Evolutionary conservation across 2,329 filamentous ascomycete genomes (phyloP).

Genomic region (Cordyceps tenuipes): DNA sequence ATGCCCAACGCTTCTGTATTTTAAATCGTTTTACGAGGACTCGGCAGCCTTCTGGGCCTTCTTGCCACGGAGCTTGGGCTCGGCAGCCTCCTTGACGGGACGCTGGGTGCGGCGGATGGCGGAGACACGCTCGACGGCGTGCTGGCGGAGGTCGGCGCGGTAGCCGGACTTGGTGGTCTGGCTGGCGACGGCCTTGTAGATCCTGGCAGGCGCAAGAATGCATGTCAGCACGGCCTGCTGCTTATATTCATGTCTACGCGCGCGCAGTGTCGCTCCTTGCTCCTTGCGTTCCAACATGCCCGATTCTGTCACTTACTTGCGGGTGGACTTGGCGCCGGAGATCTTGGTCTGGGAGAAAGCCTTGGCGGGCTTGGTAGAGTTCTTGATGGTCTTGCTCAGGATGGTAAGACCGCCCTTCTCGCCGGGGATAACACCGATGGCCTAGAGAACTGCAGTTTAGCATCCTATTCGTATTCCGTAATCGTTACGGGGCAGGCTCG

Average conservation of each 20-base stretch:
- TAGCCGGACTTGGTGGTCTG: constrained; percentile 77
- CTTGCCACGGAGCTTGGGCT: constrained; percentile 67
- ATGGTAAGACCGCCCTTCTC: constrained; percentile 76
- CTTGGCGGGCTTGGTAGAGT: constrained; percentile 64
- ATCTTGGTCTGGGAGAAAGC: constrained; percentile 58
- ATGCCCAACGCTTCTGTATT: background rate
- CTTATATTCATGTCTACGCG: background rate
- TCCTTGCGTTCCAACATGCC: background rate
- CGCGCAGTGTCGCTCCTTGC: no score
- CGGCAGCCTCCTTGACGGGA: constrained; percentile 65
- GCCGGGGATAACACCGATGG: constrained; percentile 67
- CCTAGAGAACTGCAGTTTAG: constrained; percentile 40
- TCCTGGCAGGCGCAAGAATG: constrained; percentile 43
- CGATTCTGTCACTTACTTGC: constrained; percentile 45
- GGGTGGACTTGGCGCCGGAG: constrained; percentile 62
- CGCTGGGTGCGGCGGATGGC: constrained; percentile 75
- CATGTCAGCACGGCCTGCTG: constrained; percentile 16
- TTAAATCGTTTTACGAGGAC: constrained; percentile 13
- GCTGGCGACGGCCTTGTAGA: constrained; percentile 83
- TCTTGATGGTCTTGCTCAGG: constrained; percentile 73
- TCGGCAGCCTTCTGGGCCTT: constrained; percentile 67
- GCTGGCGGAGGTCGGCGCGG: constrained; percentile 67
- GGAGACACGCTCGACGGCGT: constrained; percentile 78
- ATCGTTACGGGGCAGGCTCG: background rate
- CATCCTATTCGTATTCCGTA: constrained; percentile 10